Base-by-base conservation (phyloP, 768 basidiomycete genomes). In the Tylopilus rubrobrunneus region DNA sequence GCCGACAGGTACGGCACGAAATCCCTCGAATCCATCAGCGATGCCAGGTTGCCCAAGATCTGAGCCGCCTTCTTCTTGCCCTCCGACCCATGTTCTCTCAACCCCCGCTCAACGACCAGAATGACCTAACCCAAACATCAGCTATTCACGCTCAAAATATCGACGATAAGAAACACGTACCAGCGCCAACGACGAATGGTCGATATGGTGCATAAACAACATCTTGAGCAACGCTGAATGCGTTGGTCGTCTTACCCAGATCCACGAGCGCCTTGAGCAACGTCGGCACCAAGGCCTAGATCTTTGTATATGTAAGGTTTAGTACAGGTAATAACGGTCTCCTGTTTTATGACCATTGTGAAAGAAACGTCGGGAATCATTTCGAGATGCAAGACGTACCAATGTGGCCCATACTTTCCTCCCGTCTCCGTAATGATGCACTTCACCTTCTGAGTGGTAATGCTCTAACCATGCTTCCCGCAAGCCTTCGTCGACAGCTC, bases 131-230 rank as follows among this genome's bases (percentile, higher is more conserved):
- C 4, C n/a, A 41, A 10, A 41, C 40, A 41, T 39, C 39, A 39
- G n/a, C 19, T 2, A 21, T 12, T 34, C 12, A 34, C 34, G 9
- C 27, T 5, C 5, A 49, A 49, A 1, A 43, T 37, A 19, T 12
- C 11, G 37, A 19, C 5, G 5, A 19, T 27, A 25, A 40, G 19
- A 43, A 45, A 48, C 19, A 71, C 86, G 61, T 53, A 93, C 91
- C 63, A 99, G 71, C n/a, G 97, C 97, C 8, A 99, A 75, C 4
- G 96, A 98, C 1, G 97, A 95, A 52, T 96, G 89, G 60, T 98
- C 97, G 59, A 99, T 95, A 65, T 97, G 98, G 67, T 99, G 97
- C 74, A 92, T 88, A 74, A 98, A 99, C 5, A 94, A 92, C 12
- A 91, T 98, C 69, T 92, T 92, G 54, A 98, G 77, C 48, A 99